Conservation (phyloP, 2,329 filamentous ascomycete genomes). For the Periconia digitata region DNA sequence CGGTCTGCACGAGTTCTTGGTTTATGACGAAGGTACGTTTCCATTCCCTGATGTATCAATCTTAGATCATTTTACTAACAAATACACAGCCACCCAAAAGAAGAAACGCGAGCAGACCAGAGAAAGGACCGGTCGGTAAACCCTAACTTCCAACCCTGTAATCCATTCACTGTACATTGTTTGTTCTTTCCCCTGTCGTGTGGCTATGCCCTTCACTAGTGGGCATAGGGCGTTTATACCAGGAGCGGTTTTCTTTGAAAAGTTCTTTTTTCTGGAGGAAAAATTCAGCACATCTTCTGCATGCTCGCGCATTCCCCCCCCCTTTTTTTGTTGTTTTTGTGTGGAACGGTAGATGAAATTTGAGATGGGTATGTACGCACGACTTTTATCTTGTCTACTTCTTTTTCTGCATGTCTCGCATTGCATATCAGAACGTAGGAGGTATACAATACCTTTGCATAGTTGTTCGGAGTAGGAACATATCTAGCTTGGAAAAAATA, state of each 20-base stretch:
- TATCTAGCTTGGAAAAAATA: too few relatives aligned
- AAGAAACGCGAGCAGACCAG: slow-evolving; percentile 9
- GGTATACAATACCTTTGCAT: too few relatives aligned
- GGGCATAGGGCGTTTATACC: not conserved
- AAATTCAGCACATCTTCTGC: too few relatives aligned
- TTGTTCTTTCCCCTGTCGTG: not conserved
- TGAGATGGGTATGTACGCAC: too few relatives aligned
- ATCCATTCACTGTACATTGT: slow-evolving; percentile 3
- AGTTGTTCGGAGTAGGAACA: too few relatives aligned
- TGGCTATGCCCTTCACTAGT: not conserved
- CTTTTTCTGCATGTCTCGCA: too few relatives aligned
- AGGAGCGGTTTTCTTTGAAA: not conserved
- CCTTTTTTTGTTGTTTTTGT: too few relatives aligned
- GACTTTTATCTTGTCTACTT: too few relatives aligned
- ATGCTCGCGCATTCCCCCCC: too few relatives aligned
- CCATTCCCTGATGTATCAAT: not conserved
- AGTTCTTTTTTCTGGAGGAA: too few relatives aligned
- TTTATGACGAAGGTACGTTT: slow-evolving; percentile 74
- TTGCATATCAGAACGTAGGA: too few relatives aligned
- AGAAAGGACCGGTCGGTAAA: slow-evolving; percentile 1
- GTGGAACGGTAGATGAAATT: too few relatives aligned
- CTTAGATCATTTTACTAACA: slow-evolving; percentile 6
- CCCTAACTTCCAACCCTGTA: not conserved
- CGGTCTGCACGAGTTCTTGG: slow-evolving; percentile 88
- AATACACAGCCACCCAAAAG: slow-evolving; percentile 39